These are phyloP conservation scores for Fusarium chuoi DNA, from an alignment of 2,329 filamentous ascomycete species.

Conservation along the genomic window DNA sequence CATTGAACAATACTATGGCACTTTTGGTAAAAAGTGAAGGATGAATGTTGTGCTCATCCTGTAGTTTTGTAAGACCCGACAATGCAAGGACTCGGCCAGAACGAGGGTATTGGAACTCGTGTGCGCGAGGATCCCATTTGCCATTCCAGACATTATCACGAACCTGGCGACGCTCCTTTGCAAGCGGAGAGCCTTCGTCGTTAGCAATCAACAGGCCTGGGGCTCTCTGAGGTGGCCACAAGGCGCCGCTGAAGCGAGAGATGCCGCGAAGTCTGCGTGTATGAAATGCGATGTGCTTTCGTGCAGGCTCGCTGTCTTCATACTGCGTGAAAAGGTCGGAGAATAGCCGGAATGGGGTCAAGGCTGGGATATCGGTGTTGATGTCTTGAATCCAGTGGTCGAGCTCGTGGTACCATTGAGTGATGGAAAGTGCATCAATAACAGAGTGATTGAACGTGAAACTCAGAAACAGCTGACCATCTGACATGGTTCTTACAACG, in stretches of 20 bases:
- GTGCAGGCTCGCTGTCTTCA: slow-evolving; percentile 43
- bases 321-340: slow-evolving; percentile 48
- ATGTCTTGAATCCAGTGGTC: slow-evolving; percentile 44
- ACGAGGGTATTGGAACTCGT: slow-evolving; percentile 46
- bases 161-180: slow-evolving; percentile 30
- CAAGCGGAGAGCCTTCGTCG: slow-evolving; percentile 38
- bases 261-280: slow-evolving; percentile 49
- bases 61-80: slow-evolving; percentile 39
- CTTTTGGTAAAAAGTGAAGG: slow-evolving; percentile 47
- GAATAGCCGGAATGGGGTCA: slow-evolving; percentile 47
- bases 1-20: slow-evolving; percentile 49
- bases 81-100: slow-evolving; percentile 46
- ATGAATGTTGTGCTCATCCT: slow-evolving; percentile 32
- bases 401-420: slow-evolving; percentile 49
- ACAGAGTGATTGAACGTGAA: slow-evolving; percentile 51
- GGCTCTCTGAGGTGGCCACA: slow-evolving; percentile 49
- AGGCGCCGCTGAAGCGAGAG: slow-evolving; percentile 45
- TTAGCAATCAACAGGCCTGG: slow-evolving; percentile 50
- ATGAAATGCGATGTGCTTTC: slow-evolving; percentile 45
- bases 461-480: slow-evolving; percentile 35
- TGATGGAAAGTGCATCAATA: slow-evolving; percentile 49
- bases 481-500: slow-evolving; percentile 37
- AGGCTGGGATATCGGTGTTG: slow-evolving; percentile 22
- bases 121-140: slow-evolving; percentile 40
- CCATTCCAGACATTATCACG: slow-evolving; percentile 46